Evolutionary conservation across 768 basidiomycete species (phyloP), one percentile per base, ranked within the genome.

Genomic region (Leucosporidium yakuticum): DNA sequence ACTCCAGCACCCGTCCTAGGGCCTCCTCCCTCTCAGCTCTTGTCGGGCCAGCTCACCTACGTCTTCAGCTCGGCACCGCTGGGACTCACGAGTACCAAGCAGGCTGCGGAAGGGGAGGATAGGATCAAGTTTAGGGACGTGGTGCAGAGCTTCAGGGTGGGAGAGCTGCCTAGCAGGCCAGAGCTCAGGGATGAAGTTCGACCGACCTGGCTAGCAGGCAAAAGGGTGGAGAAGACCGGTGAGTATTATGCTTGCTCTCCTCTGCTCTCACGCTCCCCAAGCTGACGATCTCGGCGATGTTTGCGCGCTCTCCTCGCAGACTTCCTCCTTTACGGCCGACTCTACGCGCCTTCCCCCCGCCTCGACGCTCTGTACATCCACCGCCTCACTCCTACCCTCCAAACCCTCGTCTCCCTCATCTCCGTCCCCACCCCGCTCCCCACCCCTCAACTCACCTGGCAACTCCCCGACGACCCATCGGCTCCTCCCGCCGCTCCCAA

Each of bases 41-140:
- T 97, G 71, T 90, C 91, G 71, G 95, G 95, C 31, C 91, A 91
- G 2, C 83, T 97, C 50, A 90, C 90, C 56, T 97, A 96, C 76
- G 89, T 96, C 66, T 95, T 94, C 77, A 90, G 89, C 1, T 91
- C 91, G 14, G 91, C 89, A 75, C 85, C 89, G 68, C 81, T 96
- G 60, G 83, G 88, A 21, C 66, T 68, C 51, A 77, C 77, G 56
- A 65, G 75, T 65, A 65, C 55, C 0, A 60, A 65, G 19, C 54
- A 61, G 5, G 53, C 39, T 73, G 82, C 90, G 65, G 84, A 85
- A 74, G 83, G 81, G 47, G 90, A 88, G 20, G 83, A 84, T 6
- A 83, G 84, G 70, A 87, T 90, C 53, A 84, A 84, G 21, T 88
- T 97, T 81, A 91, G 91, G 77, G 87, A 92, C 75, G 88, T 95